These are phyloP conservation scores for Papiliotrema laurentii DNA, from an alignment of 1,284 basidiomycete genomes.

Conservation along the genomic window DNA sequence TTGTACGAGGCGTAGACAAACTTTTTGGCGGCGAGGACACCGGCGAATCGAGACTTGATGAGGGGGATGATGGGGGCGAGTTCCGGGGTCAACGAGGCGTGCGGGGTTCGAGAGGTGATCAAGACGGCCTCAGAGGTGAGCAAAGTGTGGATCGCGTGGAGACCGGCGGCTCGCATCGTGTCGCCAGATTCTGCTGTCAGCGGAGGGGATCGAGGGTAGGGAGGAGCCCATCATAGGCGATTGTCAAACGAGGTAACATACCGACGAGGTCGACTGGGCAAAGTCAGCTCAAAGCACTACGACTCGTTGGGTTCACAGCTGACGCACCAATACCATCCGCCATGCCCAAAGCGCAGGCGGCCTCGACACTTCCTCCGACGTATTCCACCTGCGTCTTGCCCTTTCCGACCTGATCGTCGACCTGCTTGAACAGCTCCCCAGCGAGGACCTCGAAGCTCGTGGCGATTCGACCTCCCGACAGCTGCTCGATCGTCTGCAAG, in stretches of 20 bases:
- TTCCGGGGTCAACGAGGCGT: slow-evolving; percentile 59
- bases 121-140: slow-evolving; percentile 88
- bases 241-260: slow-evolving; percentile 48
- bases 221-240: not conserved
- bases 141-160: slow-evolving; percentile 86
- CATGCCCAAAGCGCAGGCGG: slow-evolving; percentile 91
- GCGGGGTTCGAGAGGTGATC: slow-evolving; percentile 70
- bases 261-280: slow-evolving; percentile 79
- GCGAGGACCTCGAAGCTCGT: slow-evolving; percentile 90
- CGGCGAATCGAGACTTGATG: slow-evolving; percentile 83
- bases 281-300: not conserved
- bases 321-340: slow-evolving; percentile 90
- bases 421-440: slow-evolving; percentile 66
- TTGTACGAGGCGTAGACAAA: slow-evolving; percentile 95
- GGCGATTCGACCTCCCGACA: slow-evolving; percentile 87
- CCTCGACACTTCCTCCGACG: slow-evolving; percentile 95
- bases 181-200: slow-evolving; percentile 80
- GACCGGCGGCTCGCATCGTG: slow-evolving; percentile 96
- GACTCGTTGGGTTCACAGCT: no score
- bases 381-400: slow-evolving; percentile 79
- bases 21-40: slow-evolving; percentile 82
- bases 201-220: no score
- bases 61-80: slow-evolving; percentile 62
- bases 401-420: slow-evolving; percentile 62
- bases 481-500: slow-evolving; percentile 67